phyloP scores from a whole-genome alignment of 2,329 filamentous ascomycete species.

The Rhytidhysteron rufulum region DNA sequence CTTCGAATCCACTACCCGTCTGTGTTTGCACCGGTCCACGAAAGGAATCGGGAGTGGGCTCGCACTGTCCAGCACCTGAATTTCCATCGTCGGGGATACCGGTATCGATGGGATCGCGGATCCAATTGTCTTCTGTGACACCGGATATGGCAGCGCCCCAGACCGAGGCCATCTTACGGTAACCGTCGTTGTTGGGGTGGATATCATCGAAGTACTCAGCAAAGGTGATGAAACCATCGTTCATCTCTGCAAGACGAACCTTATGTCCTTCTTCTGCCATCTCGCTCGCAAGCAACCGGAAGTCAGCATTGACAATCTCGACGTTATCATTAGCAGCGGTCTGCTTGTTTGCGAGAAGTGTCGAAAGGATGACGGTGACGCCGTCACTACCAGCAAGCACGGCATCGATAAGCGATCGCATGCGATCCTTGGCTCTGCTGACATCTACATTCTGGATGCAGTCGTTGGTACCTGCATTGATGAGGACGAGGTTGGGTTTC shows the following conservation, averaged over 20 bases:
- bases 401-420: constrained; percentile 6
- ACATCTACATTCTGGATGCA: too few relatives aligned
- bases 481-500: constrained; percentile 11
- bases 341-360: constrained; percentile 6
- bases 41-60: constrained; percentile 5
- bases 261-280: constrained; percentile 6
- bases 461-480: constrained; percentile 14
- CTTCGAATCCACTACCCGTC: too few relatives aligned
- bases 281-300: constrained; percentile 6
- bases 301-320: constrained; percentile 5
- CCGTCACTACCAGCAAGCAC: constrained; percentile 2
- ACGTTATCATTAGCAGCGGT: constrained; percentile 3
- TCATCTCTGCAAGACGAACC: constrained; percentile 11
- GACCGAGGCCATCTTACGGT: constrained; percentile 5
- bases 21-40: too few relatives aligned
- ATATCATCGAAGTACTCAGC: neutral
- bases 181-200: constrained; percentile 6
- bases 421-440: too few relatives aligned
- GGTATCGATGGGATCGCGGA: neutral
- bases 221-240: constrained; percentile 7
- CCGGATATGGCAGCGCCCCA: constrained; percentile 1
- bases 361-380: constrained; percentile 12
- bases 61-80: constrained; percentile 1
- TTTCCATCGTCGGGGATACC: neutral
- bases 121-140: constrained; percentile 4